Evolutionary conservation across 257 asterid species (phyloP).

Genomic region (Gentiana macrophylla): DNA sequence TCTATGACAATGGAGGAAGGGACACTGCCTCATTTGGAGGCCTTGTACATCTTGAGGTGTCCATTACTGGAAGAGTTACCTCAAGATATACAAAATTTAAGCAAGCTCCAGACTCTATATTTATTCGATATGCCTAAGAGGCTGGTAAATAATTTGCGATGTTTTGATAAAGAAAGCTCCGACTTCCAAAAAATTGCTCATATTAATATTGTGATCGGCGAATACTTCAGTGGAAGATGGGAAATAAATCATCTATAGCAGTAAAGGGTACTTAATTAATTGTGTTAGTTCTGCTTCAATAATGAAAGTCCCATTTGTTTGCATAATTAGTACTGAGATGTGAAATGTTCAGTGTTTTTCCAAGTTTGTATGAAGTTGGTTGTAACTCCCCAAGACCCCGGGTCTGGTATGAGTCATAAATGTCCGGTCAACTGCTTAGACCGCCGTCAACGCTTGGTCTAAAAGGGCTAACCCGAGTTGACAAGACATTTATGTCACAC

Average conservation of each 20-base stretch:
- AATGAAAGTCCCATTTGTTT: too few relatives aligned
- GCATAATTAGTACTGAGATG: too few relatives aligned
- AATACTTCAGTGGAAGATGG: conserved; percentile 4
- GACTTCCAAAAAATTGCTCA: conserved; percentile 2
- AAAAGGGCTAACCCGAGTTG: too few relatives aligned
- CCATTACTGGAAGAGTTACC: conserved; percentile 11
- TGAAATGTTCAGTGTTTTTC: too few relatives aligned
- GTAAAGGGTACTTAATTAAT: too few relatives aligned
- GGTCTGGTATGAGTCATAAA: too few relatives aligned
- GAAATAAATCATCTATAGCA: not conserved
- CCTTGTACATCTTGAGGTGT: not conserved
- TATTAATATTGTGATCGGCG: not conserved
- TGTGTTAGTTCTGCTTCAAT: too few relatives aligned
- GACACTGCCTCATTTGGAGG: conserved; percentile 13
- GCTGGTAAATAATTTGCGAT: not conserved
- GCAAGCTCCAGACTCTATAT: not conserved
- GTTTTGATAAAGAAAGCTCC: not conserved
- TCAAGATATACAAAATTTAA: conserved; percentile 4
- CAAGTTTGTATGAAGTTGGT: too few relatives aligned
- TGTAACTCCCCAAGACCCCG: too few relatives aligned
- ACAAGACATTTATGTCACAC: too few relatives aligned
- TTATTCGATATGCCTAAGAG: conserved; percentile 2
- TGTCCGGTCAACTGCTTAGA: too few relatives aligned
- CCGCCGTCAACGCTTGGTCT: too few relatives aligned
- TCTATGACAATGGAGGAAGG: conserved; percentile 9